Conservation (phyloP, 805 yeast genomes). For the Candida xyloterini region DNA sequence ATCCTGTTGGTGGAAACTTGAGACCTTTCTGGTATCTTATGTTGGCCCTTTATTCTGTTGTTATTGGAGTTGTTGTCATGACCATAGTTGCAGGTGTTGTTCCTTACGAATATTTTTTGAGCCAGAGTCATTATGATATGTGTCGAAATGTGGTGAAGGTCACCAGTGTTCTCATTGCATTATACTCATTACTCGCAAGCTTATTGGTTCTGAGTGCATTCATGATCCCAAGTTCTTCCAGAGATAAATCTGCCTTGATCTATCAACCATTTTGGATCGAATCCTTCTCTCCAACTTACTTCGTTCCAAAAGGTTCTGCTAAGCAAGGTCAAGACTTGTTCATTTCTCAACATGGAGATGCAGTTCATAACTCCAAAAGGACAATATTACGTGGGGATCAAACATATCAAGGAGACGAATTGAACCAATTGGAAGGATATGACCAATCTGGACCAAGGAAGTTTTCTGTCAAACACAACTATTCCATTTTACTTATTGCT, state of each 20-base stretch:
- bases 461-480: slow-evolving; percentile 43
- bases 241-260: slow-evolving; percentile 46
- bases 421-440: slow-evolving; percentile 21
- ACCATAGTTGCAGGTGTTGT: slow-evolving; percentile 61
- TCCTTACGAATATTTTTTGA: slow-evolving; percentile 57
- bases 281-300: slow-evolving; percentile 56
- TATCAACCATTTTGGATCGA: slow-evolving; percentile 82
- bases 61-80: slow-evolving; percentile 59
- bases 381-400: slow-evolving; percentile 30
- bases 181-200: slow-evolving; percentile 55
- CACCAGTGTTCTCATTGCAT: slow-evolving; percentile 42
- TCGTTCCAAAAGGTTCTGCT: slow-evolving; percentile 52
- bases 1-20: slow-evolving; percentile 64
- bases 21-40: slow-evolving; percentile 48
- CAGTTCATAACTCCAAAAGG: slow-evolving; percentile 23
- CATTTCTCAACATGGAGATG: slow-evolving; percentile 16
- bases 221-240: slow-evolving; percentile 50
- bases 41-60: slow-evolving; percentile 50
- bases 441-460: slow-evolving; percentile 21
- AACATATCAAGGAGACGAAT: slow-evolving; percentile 10
- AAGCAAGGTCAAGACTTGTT: slow-evolving; percentile 29
- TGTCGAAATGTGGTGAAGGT: slow-evolving; percentile 56
- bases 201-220: slow-evolving; percentile 49
- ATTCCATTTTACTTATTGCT: slow-evolving; percentile 45
- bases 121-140: slow-evolving; percentile 42